Evolutionary conservation across 441 rosid species (phyloP).

Genomic region (Brassica hybrid): DNA sequence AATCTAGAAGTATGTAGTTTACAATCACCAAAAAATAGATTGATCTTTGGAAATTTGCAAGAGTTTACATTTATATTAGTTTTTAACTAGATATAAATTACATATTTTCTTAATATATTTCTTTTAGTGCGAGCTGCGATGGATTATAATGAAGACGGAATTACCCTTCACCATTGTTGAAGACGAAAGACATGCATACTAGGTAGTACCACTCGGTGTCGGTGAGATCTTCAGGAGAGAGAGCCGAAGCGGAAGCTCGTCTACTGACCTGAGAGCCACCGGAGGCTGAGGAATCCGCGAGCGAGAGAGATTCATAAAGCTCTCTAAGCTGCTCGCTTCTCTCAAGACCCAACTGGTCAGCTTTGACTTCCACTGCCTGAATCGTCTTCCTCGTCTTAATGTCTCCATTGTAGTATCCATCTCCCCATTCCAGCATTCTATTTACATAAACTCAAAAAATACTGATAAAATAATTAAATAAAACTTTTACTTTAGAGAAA

Average conservation of each 20-base stretch:
- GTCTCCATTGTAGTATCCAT: constrained; percentile 97
- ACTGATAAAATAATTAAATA: neutral
- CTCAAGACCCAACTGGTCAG: constrained; percentile 72
- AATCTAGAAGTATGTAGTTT: neutral
- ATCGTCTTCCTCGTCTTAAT: constrained; percentile 94
- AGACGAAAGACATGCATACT: constrained; percentile 94
- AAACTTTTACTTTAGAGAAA: neutral
- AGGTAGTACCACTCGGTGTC: constrained; percentile 98
- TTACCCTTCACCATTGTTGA: constrained; percentile 92
- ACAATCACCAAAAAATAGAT: neutral
- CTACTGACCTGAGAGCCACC: constrained; percentile 43
- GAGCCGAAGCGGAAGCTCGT: constrained; percentile 77
- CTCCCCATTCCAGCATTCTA: constrained; percentile 88
- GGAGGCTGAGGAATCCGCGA: constrained; percentile 66
- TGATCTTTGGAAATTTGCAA: neutral
- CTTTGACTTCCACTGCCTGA: constrained; percentile 75
- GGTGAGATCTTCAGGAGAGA: constrained; percentile 95
- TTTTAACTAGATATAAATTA: neutral
- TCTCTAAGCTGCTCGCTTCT: constrained; percentile 94
- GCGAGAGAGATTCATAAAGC: constrained; percentile 74
- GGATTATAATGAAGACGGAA: constrained; percentile 1
- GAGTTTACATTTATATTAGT: neutral
- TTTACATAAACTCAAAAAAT: neutral
- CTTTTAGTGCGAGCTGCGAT: neutral
- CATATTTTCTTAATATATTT: neutral